Evolutionary conservation across 176 grass and related monocot species (phyloP).

Genomic region (Musa schizocarpa): DNA sequence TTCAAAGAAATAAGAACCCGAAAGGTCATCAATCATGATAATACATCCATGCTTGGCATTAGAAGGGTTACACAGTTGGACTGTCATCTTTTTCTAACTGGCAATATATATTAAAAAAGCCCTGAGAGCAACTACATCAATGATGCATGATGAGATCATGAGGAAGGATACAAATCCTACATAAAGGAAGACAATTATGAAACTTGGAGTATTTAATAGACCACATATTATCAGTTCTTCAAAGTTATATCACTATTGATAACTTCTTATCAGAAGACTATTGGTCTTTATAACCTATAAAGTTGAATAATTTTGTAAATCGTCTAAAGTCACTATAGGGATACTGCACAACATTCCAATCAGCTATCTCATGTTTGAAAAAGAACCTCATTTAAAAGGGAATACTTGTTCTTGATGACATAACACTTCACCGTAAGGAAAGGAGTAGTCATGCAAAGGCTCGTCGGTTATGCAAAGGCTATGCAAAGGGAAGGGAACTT

Average conservation of each 20-base stretch:
- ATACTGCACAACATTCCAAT: too few species aligned
- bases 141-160: neutral
- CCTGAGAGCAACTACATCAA: neutral
- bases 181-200: neutral
- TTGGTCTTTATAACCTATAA: too few species aligned
- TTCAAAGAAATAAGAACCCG: neutral
- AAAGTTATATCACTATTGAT: neutral
- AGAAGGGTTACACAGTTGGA: neutral
- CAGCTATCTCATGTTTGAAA: too few species aligned
- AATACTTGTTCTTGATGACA: too few species aligned
- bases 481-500: too few species aligned
- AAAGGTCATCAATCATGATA: neutral
- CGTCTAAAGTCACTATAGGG: too few species aligned
- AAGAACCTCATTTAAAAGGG: too few species aligned
- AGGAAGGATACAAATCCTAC: neutral
- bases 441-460: too few species aligned
- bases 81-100: neutral
- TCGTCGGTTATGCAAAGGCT: neutral
- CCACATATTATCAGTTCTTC: neutral
- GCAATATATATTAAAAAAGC: neutral
- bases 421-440: too few species aligned
- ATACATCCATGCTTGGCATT: neutral
- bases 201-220: neutral
- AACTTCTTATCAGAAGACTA: too few species aligned
- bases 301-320: too few species aligned